Percentiles rank a stretch among this genome's conserved stretches.
Conservation (phyloP, 2,329 filamentous ascomycete species). For the Colletotrichum tamarilloi region DNA sequence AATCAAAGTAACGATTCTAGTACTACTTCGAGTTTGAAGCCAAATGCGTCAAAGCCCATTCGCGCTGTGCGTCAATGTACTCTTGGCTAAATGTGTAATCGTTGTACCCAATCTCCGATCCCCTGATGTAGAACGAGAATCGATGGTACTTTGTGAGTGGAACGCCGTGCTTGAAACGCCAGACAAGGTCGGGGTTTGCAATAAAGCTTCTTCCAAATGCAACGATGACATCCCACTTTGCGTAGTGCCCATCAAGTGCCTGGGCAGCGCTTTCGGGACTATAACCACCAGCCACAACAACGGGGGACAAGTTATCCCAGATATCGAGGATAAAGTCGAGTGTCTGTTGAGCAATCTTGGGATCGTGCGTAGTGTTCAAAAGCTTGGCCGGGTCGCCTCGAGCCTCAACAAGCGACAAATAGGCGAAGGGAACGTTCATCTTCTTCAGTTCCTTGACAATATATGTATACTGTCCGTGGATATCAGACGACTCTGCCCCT, state of each 20-base stretch:
- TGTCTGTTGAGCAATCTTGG: slow-evolving; percentile 41
- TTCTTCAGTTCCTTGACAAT: slow-evolving; percentile 42
- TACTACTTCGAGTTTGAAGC: neutral
- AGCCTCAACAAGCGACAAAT: slow-evolving; percentile 44
- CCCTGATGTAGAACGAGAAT: slow-evolving; percentile 39
- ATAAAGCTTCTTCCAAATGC: slow-evolving; percentile 44
- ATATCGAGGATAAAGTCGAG: slow-evolving; percentile 45
- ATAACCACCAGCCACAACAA: slow-evolving; percentile 43
- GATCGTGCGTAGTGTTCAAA: slow-evolving; percentile 50
- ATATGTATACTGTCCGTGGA: slow-evolving; percentile 39
- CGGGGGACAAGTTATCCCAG: slow-evolving; percentile 43
- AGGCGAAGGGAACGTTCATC: slow-evolving; percentile 40
- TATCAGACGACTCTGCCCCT: slow-evolving; percentile 38
- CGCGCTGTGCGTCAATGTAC: slow-evolving; percentile 18
- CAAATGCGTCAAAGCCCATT: slow-evolving; percentile 1
- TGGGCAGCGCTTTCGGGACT: slow-evolving; percentile 33
- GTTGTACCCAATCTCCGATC: slow-evolving; percentile 24
- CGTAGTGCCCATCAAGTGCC: slow-evolving; percentile 41
- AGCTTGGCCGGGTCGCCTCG: slow-evolving; percentile 38
- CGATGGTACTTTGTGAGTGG: slow-evolving; percentile 41
- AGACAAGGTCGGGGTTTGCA: slow-evolving; percentile 44
- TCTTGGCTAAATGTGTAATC: slow-evolving; percentile 20
- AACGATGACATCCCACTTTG: slow-evolving; percentile 44
- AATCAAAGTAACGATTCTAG: neutral
- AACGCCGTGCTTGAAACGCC: slow-evolving; percentile 39